Evolutionary conservation across 2,329 filamentous ascomycete species (phyloP), one percentile per base, ranked within the genome.

Genomic region (Coleophoma eucalyptorum): DNA sequence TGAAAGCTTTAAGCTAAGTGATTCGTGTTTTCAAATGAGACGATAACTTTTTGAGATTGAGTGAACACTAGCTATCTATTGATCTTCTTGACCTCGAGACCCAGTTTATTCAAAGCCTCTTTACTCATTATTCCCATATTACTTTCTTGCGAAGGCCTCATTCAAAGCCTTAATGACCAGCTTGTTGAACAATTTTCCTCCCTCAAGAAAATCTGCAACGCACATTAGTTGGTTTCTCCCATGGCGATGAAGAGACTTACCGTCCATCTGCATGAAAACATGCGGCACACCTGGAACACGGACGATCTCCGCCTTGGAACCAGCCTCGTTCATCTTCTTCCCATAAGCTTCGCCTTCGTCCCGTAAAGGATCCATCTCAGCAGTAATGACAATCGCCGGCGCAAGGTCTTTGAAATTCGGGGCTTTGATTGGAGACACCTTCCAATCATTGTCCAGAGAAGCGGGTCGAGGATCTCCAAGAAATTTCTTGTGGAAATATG

Each of bases 361-460:
- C n/a, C 68, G 57, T 46, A 66, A 55, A 5, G 66, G 48, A 46
- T 69, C 67, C 49, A 68, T 66, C 44, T 68, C 67, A 2, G 67
- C 67, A 1, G 66, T 69, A 34, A 69, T 50, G 8, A 69, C 61
- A 11, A 69, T 60, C 1, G 65, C 65, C 2, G 55, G 60, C 0
- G 66, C 61, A 10, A 69, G 45, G 6, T 56, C 49, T 3, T 50
- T 26, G 15, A 68, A 63, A 12, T 60, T 60, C 5, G 57, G 56
- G 6, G 67, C 64, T 3, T 63, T 48, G 0, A 69, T 59, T 2
- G 61, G 59, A 3, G 46, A 60, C 19, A 61, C 55, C 4, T 49
- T 49, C 56, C 57, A 60, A 15, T 60, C 56, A 7, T 50, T 32
- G 5, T 41, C 37, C 18, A 46, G 32, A 5, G 18, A 15, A 11